phyloP scores from a whole-genome alignment of 306 rosid genomes.

The Dryas alaskensis region DNA sequence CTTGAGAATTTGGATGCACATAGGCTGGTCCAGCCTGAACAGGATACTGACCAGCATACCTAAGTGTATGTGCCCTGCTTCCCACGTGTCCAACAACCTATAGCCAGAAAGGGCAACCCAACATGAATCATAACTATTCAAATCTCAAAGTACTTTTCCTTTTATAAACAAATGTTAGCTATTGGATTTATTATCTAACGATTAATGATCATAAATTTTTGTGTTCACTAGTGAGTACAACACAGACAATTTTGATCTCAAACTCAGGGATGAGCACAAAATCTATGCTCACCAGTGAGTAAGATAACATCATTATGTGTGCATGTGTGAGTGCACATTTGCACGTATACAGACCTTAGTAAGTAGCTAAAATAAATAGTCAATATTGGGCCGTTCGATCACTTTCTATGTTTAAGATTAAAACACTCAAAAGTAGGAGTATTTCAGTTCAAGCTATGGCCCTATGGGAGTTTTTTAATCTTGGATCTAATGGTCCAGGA shows the following conservation, averaged over 20 bases:
- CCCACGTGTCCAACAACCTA: constrained; percentile 71
- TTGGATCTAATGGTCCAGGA: neutral
- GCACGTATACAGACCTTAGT: neutral
- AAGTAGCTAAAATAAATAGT: neutral
- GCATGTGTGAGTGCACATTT: neutral
- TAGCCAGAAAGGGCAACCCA: constrained; percentile 24
- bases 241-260: neutral
- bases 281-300: neutral
- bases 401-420: neutral
- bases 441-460: neutral
- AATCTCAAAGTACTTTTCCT: neutral
- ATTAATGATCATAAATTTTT: neutral
- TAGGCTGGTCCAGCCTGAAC: constrained; percentile 64
- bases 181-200: neutral
- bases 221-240: neutral
- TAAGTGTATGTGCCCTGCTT: constrained; percentile 60
- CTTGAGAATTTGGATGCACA: constrained; percentile 60
- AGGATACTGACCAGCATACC: constrained; percentile 66
- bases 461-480: neutral
- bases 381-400: neutral
- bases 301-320: neutral
- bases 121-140: constrained; percentile 18
- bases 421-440: neutral
- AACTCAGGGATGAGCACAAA: neutral
- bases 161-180: neutral